Base-by-base conservation (phyloP, 768 basidiomycete genomes). In the Collybia sordida region DNA sequence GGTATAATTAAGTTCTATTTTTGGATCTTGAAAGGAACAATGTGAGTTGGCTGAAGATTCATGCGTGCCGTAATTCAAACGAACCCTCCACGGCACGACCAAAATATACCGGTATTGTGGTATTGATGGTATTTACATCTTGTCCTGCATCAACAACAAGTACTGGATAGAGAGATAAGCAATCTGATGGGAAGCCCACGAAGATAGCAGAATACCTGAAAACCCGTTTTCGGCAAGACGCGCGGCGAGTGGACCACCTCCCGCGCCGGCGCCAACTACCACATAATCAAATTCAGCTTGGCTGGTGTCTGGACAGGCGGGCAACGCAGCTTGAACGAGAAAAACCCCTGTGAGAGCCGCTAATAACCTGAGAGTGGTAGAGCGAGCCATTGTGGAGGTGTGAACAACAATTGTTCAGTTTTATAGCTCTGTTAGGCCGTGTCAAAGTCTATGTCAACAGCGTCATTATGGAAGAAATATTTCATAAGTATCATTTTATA, bases 111-210 rank as follows among this genome's bases (percentile, higher is more conserved):
- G 64, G 66, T 21, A 68, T 59, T 0, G 64, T 66, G 1, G 66
- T 64, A 34, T 68, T 66, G 18, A 63, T 28, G 34, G 53, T 63
- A 25, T 53, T 50, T 11, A 61, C 58, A 23, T 62, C 60, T 38
- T 63, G 59, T 1, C 67, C 63, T 8, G 64, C 62, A 25, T 68
- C 67, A 19, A 68, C 55, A 12, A 66, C 50, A 19, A 66, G 60
- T 1, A 66, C 66, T 66, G 31, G 5, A n/a, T n/a, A n/a, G 31
- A 14, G 11, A 31, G 3, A 14, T 31, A 12, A 31, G 3, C 14
- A 7, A 6, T 3, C 31, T 31, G 3, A 11, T 4, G 31, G 5
- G 31, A 31, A 14, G 11, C 11, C 31, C 14, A 14, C 3, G 9
- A 31, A 31, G 3, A 31, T 31, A 7, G 3, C 5, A 25, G 31